Conservation (phyloP, 371 early-diverging fungal species). For the Basidiobolus meristosporus region DNA sequence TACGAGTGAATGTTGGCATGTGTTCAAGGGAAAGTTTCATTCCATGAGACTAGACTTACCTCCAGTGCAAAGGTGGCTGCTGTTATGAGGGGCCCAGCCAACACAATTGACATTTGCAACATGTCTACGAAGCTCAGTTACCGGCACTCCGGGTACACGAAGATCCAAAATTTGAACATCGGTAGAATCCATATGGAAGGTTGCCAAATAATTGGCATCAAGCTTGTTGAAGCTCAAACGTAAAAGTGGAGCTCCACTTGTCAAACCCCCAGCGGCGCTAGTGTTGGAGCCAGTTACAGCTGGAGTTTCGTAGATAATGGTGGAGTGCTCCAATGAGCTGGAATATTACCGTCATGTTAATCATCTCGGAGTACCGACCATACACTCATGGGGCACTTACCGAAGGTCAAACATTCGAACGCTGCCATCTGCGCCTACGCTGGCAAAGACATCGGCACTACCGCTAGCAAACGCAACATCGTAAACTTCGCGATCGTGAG, state of each 20-base stretch:
- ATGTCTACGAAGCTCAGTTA: slow-evolving; percentile 67
- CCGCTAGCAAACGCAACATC: slow-evolving; percentile 83
- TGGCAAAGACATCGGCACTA: slow-evolving; percentile 78
- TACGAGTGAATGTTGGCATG: slow-evolving; percentile 5
- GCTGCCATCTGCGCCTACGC: slow-evolving; percentile 90
- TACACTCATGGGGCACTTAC: slow-evolving; percentile 7
- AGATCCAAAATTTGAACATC: slow-evolving; percentile 72
- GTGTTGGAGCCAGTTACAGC: slow-evolving; percentile 1
- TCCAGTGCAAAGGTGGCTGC: slow-evolving; percentile 47
- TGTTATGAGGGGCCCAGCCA: slow-evolving; percentile 62
- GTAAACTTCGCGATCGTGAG: slow-evolving; percentile 92
- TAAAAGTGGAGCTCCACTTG: slow-evolving; percentile 38
- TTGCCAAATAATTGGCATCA: slow-evolving; percentile 78
- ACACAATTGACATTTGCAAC: slow-evolving; percentile 50
- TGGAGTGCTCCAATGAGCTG: slow-evolving; percentile 76
- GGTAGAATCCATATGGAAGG: slow-evolving; percentile 67
- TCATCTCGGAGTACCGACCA: not conserved
- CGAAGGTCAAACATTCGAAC: slow-evolving; percentile 93
- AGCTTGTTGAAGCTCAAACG: slow-evolving; percentile 73
- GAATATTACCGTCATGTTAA: not conserved
- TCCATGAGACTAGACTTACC: slow-evolving; percentile 17
- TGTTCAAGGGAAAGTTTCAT: not conserved
- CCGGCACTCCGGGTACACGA: slow-evolving; percentile 74
- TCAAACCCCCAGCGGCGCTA: slow-evolving; percentile 2
- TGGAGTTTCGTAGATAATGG: slow-evolving; percentile 89